Conservation (phyloP, 176 grass and related monocot genomes). For the Lolium rigidum region DNA sequence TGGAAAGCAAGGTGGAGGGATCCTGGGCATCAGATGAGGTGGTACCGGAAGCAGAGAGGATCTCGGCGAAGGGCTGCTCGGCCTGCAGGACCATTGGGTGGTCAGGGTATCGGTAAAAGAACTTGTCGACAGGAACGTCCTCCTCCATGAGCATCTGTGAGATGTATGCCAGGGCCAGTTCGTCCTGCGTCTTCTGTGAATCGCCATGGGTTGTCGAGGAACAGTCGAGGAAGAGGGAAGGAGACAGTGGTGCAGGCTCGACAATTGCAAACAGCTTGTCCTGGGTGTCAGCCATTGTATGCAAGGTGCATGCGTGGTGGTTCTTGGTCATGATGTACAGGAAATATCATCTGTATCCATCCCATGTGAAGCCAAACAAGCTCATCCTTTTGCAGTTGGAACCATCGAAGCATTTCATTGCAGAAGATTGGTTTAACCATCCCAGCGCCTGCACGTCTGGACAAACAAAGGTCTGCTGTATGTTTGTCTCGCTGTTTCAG, state of each 20-base stretch:
- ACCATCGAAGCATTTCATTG: not conserved
- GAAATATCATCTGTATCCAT: not conserved
- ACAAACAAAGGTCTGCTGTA: not conserved
- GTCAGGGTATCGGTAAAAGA: constrained; percentile 23
- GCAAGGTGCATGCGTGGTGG: not conserved
- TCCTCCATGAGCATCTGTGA: constrained; percentile 46
- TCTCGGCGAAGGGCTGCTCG: constrained; percentile 38
- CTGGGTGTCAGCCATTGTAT: not conserved
- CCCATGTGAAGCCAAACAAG: not conserved
- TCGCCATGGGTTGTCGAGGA: not conserved
- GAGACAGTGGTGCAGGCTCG: not conserved
- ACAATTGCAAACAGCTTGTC: not conserved
- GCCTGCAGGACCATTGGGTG: constrained; percentile 32
- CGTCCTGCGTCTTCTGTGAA: not conserved
- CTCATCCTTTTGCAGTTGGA: not conserved
- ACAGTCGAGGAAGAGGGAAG: not conserved
- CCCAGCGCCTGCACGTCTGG: not conserved
- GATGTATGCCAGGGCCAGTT: not conserved
- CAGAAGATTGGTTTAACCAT: not conserved
- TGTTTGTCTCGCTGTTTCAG: constrained; percentile 3
- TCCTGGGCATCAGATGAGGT: not conserved
- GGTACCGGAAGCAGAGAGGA: constrained; percentile 4
- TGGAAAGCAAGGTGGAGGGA: not conserved
- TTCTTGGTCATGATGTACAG: not conserved
- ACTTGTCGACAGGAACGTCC: constrained; percentile 4